Conservation (phyloP, 129 eudicot genomes). For the Centaurea solstitialis region DNA sequence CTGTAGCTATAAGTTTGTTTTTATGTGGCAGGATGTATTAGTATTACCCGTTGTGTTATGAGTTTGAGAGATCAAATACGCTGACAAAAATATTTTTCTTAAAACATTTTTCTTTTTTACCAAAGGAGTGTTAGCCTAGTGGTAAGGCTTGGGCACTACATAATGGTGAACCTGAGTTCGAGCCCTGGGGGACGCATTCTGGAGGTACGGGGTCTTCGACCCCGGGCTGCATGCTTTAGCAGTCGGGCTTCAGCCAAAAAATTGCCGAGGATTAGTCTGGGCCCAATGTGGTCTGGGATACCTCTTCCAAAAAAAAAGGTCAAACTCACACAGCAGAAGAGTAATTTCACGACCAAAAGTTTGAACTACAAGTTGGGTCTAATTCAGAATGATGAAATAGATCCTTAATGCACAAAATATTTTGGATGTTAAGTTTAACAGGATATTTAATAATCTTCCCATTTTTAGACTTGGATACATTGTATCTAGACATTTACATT, state of each 20-base stretch:
- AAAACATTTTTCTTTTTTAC: too few relatives aligned
- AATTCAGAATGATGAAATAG: background rate
- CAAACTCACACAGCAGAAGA: background rate
- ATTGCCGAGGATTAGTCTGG: too few relatives aligned
- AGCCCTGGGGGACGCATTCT: too few relatives aligned
- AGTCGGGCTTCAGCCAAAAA: too few relatives aligned
- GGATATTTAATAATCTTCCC: background rate
- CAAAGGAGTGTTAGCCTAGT: too few relatives aligned
- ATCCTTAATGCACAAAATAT: background rate
- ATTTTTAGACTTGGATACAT: background rate
- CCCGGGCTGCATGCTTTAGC: too few relatives aligned
- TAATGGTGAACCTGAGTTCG: too few relatives aligned
- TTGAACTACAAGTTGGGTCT: background rate
- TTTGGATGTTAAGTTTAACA: background rate
- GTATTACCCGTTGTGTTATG: background rate
- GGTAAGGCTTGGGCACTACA: too few relatives aligned
- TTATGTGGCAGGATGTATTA: background rate
- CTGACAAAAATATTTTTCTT: too few relatives aligned
- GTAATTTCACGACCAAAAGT: background rate
- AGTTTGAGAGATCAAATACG: background rate
- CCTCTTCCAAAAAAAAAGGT: too few relatives aligned
- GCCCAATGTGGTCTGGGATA: too few relatives aligned
- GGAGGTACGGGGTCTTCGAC: too few relatives aligned
- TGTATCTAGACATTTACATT: background rate
- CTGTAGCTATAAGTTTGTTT: background rate